A percentile compares a stretch with the other conserved stretches of the same genome.
phyloP scores from a whole-genome alignment of 495 filamentous ascomycete genomes.

The Lepidopterella palustris region DNA sequence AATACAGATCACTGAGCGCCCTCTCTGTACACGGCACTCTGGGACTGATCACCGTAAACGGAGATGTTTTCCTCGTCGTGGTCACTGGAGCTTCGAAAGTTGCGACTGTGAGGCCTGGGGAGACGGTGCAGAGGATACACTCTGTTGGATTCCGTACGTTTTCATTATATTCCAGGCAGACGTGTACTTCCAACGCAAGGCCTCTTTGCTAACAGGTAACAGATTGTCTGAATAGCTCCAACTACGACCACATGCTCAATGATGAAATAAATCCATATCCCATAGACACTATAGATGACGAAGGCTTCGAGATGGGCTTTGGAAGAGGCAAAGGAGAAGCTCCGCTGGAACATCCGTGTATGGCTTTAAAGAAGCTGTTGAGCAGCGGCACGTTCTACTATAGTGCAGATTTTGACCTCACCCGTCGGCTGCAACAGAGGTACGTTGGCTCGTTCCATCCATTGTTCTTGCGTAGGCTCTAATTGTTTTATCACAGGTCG shows the following conservation, averaged over 20 bases:
- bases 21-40: slow-evolving; percentile 80
- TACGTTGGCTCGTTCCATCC: slow-evolving; percentile 37
- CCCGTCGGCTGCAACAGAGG: slow-evolving; percentile 88
- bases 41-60: slow-evolving; percentile 75
- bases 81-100: slow-evolving; percentile 70
- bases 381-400: slow-evolving; percentile 97
- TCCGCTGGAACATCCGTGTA: slow-evolving; percentile 74
- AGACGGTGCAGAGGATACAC: slow-evolving; percentile 80
- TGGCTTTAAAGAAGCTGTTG: slow-evolving; percentile 82
- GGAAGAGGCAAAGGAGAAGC: slow-evolving; percentile 58
- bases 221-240: slow-evolving; percentile 78
- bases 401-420: slow-evolving; percentile 93
- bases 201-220: slow-evolving; percentile 4
- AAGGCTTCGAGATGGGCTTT: slow-evolving; percentile 50
- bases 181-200: background rate
- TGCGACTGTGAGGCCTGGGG: slow-evolving; percentile 75
- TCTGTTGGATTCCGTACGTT: slow-evolving; percentile 76
- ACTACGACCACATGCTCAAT: slow-evolving; percentile 67
- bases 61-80: slow-evolving; percentile 90
- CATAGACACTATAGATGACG: slow-evolving; percentile 45
- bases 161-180: background rate
- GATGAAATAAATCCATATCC: slow-evolving; percentile 53
- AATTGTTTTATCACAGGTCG: slow-evolving; percentile 16
- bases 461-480: background rate
- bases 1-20: slow-evolving; percentile 66